These are phyloP conservation scores for Neurospora tetraspora DNA, from an alignment of 495 filamentous ascomycete genomes.

Conservation along the genomic window DNA sequence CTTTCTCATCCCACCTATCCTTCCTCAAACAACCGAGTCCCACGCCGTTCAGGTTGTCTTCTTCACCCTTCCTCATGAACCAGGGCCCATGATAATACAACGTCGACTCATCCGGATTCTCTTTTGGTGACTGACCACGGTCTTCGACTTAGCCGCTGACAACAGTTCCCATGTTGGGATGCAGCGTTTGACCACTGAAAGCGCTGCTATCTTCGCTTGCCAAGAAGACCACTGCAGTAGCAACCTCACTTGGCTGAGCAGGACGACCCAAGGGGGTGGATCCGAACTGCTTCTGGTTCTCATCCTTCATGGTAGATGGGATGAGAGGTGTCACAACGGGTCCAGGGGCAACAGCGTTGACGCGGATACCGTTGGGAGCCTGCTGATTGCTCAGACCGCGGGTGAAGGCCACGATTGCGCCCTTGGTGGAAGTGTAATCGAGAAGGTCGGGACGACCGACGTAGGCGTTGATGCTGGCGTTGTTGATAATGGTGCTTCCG, in stretches of 20 bases:
- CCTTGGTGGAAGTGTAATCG: constrained; percentile 80
- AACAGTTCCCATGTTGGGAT: constrained; percentile 58
- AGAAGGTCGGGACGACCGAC: constrained; percentile 72
- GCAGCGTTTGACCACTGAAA: constrained; percentile 51
- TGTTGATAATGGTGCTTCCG: constrained; percentile 78
- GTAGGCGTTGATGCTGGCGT: constrained; percentile 73
- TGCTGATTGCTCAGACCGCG: constrained; percentile 70
- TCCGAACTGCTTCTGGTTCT: constrained; percentile 58
- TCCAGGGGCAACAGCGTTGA: constrained; percentile 73
- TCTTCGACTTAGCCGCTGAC: constrained; percentile 42
- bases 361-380: constrained; percentile 60
- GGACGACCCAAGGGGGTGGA: constrained; percentile 71
- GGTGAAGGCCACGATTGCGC: constrained; percentile 74
- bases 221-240: constrained; percentile 78
- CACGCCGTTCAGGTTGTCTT: neutral
- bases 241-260: constrained; percentile 69
- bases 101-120: neutral
- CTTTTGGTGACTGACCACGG: neutral
- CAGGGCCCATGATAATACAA: neutral
- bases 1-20: neutral
- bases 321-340: constrained; percentile 82
- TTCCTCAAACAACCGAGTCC: neutral
- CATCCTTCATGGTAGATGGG: constrained; percentile 62
- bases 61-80: neutral
- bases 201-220: constrained; percentile 65